These are phyloP conservation scores for Dioszegia hungarica DNA, from an alignment of 768 basidiomycete species.

Conservation along the genomic window DNA sequence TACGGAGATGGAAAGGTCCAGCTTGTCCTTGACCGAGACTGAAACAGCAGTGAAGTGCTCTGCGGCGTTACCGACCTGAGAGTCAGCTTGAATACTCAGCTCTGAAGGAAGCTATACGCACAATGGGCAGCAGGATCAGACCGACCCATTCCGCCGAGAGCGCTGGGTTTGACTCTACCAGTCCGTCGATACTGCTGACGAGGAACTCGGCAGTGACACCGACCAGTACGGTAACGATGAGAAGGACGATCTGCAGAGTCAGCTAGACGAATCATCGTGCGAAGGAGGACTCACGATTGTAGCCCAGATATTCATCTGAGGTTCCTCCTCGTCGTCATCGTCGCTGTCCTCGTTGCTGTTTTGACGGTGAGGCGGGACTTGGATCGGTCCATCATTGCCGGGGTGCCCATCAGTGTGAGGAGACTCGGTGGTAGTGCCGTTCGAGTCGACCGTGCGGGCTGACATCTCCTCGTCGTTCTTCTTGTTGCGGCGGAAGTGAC, in stretches of 20 bases:
- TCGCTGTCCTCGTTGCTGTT: slow-evolving; percentile 12
- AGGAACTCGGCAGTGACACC: slow-evolving; percentile 64
- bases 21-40: slow-evolving; percentile 78
- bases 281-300: slow-evolving; percentile 25
- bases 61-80: slow-evolving; percentile 36
- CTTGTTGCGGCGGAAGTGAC: slow-evolving; percentile 23
- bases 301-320: slow-evolving; percentile 43
- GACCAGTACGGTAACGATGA: slow-evolving; percentile 50
- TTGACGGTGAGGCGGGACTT: slow-evolving; percentile 5
- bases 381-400: slow-evolving; percentile 3
- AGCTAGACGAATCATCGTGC: not conserved
- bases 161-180: slow-evolving; percentile 55
- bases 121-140: slow-evolving; percentile 84
- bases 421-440: not conserved
- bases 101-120: slow-evolving; percentile 43
- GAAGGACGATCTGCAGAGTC: slow-evolving; percentile 26
- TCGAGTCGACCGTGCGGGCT: not conserved
- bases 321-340: slow-evolving; percentile 45
- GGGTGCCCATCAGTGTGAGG: not conserved
- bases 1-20: slow-evolving; percentile 79
- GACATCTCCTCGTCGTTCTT: slow-evolving; percentile 27
- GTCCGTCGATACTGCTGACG: slow-evolving; percentile 73
- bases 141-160: slow-evolving; percentile 81
- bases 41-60: slow-evolving; percentile 90
- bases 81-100: slow-evolving; percentile 6